phyloP scores from a whole-genome alignment of 768 basidiomycete species.

The Leccinum incarnatum region DNA sequence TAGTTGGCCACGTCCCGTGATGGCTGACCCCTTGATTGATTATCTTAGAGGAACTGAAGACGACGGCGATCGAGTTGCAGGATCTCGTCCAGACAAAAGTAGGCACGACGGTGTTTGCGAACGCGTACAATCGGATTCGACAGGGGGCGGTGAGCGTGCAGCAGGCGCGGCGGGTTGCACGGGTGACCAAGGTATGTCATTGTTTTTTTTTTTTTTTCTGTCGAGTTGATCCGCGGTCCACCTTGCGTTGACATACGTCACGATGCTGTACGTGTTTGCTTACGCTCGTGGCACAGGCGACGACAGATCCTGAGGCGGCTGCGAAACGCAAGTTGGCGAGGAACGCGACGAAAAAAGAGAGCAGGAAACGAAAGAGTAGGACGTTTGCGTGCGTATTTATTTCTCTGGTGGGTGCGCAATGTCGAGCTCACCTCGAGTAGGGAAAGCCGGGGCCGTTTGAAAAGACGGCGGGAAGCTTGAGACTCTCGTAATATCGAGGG shows the following conservation, averaged over 20 bases:
- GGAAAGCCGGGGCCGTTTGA: slow-evolving; percentile 48
- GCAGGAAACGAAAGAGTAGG: slow-evolving; percentile 72
- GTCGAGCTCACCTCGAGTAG: slow-evolving; percentile 24
- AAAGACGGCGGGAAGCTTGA: slow-evolving; percentile 40
- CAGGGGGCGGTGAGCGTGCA: slow-evolving; percentile 64
- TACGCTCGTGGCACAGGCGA: slow-evolving; percentile 43
- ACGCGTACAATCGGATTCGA: slow-evolving; percentile 75
- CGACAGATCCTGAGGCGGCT: slow-evolving; percentile 71
- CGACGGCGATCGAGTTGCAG: slow-evolving; percentile 75
- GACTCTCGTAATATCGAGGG: neutral
- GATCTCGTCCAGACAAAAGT: slow-evolving; percentile 87
- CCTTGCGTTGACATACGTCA: neutral
- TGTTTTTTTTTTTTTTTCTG: neutral
- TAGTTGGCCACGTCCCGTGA: neutral
- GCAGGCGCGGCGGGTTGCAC: slow-evolving; percentile 66
- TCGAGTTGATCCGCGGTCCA: neutral
- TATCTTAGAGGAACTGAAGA: slow-evolving; percentile 78
- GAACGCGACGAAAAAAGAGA: slow-evolving; percentile 79
- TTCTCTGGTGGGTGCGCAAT: neutral
- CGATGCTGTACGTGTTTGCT: neutral
- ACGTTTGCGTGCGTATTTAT: slow-evolving; percentile 52
- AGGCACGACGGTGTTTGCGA: slow-evolving; percentile 81
- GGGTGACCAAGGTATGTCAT: slow-evolving; percentile 46
- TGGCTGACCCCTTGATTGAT: neutral
- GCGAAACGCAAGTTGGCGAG: slow-evolving; percentile 72